These are phyloP conservation scores for Lactarius trivialis DNA, from an alignment of 768 basidiomycete species.

Conservation along the genomic window DNA sequence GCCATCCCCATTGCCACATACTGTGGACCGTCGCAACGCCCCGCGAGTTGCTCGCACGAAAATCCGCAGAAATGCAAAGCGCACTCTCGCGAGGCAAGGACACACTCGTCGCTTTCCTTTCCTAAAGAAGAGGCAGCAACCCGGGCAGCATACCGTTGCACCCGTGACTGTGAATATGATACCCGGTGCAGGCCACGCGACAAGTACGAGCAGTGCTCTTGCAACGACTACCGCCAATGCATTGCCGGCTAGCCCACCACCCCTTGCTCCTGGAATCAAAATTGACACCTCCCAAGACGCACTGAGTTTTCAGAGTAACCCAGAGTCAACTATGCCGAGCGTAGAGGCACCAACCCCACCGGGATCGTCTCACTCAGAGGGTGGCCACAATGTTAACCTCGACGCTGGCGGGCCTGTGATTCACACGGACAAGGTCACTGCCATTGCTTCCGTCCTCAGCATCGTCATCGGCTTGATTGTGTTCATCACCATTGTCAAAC, in stretches of 20 bases:
- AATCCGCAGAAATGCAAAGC: constrained; percentile 1
- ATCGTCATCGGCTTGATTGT: constrained; percentile 18
- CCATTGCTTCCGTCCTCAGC: constrained; percentile 18
- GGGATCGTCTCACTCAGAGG: background rate
- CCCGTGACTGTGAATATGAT: constrained; percentile 19
- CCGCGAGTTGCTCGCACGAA: constrained; percentile 11
- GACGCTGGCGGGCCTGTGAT: background rate
- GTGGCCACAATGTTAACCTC: background rate
- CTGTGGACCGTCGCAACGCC: constrained; percentile 6
- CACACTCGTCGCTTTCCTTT: constrained; percentile 8
- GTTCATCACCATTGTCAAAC: constrained; percentile 16
- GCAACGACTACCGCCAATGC: background rate
- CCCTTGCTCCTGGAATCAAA: background rate
- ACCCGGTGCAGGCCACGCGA: constrained; percentile 1
- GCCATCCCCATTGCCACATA: constrained; percentile 13
- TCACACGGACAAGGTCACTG: constrained; percentile 13
- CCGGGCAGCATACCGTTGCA: background rate
- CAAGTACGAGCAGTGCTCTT: background rate
- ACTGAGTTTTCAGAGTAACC: background rate
- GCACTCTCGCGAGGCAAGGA: background rate
- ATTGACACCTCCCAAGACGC: constrained; percentile 6
- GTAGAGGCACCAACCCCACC: background rate
- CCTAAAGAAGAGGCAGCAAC: constrained; percentile 14
- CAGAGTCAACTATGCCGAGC: constrained; percentile 10
- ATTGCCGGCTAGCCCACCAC: background rate